These are phyloP conservation scores for Paraphoma chrysanthemicola DNA, from an alignment of 2,329 filamentous ascomycete species.

Conservation along the genomic window DNA sequence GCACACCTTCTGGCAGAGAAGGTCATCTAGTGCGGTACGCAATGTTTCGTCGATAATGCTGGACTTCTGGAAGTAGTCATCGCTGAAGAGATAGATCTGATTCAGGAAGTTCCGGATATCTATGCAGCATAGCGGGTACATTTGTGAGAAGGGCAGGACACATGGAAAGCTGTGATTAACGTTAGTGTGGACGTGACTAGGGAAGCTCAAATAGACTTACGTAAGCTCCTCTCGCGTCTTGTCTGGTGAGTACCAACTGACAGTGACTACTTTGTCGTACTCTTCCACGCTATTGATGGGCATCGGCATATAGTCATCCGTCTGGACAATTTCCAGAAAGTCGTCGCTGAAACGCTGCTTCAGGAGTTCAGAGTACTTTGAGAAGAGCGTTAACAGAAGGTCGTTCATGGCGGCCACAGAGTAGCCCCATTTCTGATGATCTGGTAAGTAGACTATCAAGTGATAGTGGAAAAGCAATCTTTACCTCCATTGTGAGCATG, in stretches of 20 bases:
- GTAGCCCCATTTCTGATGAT: constrained; percentile 80
- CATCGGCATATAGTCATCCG: constrained; percentile 99
- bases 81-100: constrained; percentile 97
- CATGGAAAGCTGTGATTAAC: constrained; percentile 77
- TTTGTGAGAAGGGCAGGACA: constrained; percentile 96
- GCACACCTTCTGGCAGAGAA: constrained; percentile 93
- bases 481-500: constrained; percentile 95
- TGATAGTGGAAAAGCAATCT: neutral
- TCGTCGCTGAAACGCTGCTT: constrained; percentile 93
- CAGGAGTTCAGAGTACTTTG: constrained; percentile 90
- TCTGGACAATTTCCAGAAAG: constrained; percentile 89
- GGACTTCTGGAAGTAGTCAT: constrained; percentile 92
- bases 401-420: constrained; percentile 81
- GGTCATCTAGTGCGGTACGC: constrained; percentile 85
- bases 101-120: constrained; percentile 97
- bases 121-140: constrained; percentile 98
- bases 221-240: constrained; percentile 76
- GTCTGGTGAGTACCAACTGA: constrained; percentile 94
- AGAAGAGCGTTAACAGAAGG: constrained; percentile 86
- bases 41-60: constrained; percentile 90
- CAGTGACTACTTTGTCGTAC: constrained; percentile 93
- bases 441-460: constrained; percentile 10
- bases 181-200: constrained; percentile 10
- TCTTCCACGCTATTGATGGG: constrained; percentile 88
- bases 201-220: constrained; percentile 55